Evolutionary conservation across 768 basidiomycete species (phyloP).

Genomic region (Amanita exitialis): DNA sequence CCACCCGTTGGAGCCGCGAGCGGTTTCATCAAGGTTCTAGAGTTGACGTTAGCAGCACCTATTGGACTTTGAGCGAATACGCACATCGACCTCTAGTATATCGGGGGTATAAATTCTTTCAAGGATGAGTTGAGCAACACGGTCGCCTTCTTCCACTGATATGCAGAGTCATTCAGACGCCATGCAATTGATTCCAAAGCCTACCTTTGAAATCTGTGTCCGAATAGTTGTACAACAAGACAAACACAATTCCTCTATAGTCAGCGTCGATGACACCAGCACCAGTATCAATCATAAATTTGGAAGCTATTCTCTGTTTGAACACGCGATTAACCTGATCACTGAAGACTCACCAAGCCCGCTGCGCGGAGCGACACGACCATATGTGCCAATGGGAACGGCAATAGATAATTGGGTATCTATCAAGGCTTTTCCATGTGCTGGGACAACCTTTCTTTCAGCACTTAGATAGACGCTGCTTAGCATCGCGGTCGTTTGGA

Average conservation of each 20-base stretch:
- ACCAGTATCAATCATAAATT: slow-evolving; percentile 96
- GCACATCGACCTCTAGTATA: slow-evolving; percentile 75
- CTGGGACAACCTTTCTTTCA: slow-evolving; percentile 75
- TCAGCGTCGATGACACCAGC: slow-evolving; percentile 97
- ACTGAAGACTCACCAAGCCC: slow-evolving; percentile 66
- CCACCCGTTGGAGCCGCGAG: slow-evolving; percentile 80
- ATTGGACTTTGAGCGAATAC: slow-evolving; percentile 16
- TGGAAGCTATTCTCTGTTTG: slow-evolving; percentile 53
- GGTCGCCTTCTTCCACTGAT: slow-evolving; percentile 84
- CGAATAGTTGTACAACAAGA: slow-evolving; percentile 87
- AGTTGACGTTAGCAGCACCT: neutral
- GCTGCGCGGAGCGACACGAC: slow-evolving; percentile 91
- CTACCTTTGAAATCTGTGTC: slow-evolving; percentile 84
- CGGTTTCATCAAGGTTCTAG: slow-evolving; percentile 78
- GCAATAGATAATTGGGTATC: slow-evolving; percentile 91
- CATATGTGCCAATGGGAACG: slow-evolving; percentile 89
- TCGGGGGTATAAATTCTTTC: slow-evolving; percentile 86
- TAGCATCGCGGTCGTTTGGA: neutral
- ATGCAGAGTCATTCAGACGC: neutral
- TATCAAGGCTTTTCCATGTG: slow-evolving; percentile 83
- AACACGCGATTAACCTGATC: neutral
- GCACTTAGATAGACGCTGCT: slow-evolving; percentile 40
- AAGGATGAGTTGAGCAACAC: slow-evolving; percentile 92
- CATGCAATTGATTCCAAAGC: neutral
- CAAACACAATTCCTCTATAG: slow-evolving; percentile 86